Base-by-base conservation (phyloP, 202 grass and related monocot genomes). In the Dendrocalamus latiflorus region DNA sequence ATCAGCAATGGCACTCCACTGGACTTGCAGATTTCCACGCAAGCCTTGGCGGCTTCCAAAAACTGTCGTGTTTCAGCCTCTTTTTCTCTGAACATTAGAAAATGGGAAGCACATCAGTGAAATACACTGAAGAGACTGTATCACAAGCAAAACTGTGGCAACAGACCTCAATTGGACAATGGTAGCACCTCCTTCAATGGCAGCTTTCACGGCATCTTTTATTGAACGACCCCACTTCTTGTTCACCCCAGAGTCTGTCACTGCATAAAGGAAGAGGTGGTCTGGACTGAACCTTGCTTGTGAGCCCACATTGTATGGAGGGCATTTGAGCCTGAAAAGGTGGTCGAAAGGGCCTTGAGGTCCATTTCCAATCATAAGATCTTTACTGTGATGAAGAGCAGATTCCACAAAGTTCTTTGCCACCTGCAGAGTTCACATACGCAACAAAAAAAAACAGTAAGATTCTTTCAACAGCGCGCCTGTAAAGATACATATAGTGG, bases 281-380 rank as follows among this genome's bases (percentile, higher is more conserved):
- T 90, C 85, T 68, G 86, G 76, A n/a, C 91, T 80, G 68, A 93
- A 95, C 3, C 7, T 88, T 75, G 70, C 70, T 21, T 12, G 68
- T 17, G 50, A 81, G 21, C 72, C 86, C 59, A 89, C 66, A 69
- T 86, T 86, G 79, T 62, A 68, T 16, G 85, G 58, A 18, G 78
- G 72, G 79, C 51, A 80, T 82, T 89, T 86, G 42, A 95, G 85
- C 65, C 70, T 87, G 66, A 93, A 98, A 59, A 90, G 85, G 36
- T 95, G 95, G 18, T 98, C 95, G 24, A 98, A 95, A 44, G 93
- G 95, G 48, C 95, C 95, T 91, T 98, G 93, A 85, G 89, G 82
- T 55, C 95, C 93, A 66, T 89, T 93, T 81, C 95, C 95, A 58
- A 95, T 90, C n/a, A 84, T 17, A 72, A 93, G 70, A 84, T 90